A percentile compares a stretch with the other conserved stretches of the same genome.
phyloP scores from a whole-genome alignment of 2,329 filamentous ascomycete genomes.

The Ramularia endophylla region DNA sequence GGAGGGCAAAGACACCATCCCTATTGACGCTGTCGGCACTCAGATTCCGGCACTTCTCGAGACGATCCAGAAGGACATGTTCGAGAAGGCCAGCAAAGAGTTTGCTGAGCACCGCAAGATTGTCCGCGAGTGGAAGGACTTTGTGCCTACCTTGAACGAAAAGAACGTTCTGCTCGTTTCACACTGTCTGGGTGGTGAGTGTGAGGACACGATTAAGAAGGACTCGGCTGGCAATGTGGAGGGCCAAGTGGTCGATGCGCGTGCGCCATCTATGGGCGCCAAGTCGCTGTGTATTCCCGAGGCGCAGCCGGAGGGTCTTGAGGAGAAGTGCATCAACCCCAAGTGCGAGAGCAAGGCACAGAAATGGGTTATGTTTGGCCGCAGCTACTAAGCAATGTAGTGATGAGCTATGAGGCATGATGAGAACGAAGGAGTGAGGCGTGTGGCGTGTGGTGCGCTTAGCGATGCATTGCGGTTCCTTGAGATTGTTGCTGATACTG shows the following conservation, averaged over 20 bases:
- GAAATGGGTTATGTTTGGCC: conserved; percentile 88
- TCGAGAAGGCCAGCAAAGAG: conserved; percentile 65
- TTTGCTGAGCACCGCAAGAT: conserved; percentile 77
- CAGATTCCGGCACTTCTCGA: conserved; percentile 78
- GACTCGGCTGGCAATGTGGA: conserved; percentile 72
- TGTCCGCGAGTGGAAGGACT: conserved; percentile 81
- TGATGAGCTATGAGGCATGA: background rate
- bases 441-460: too few relatives aligned
- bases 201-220: conserved; percentile 94
- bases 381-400: conserved; percentile 35
- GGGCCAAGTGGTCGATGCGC: conserved; percentile 60
- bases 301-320: conserved; percentile 70
- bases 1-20: conserved; percentile 70
- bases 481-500: too few relatives aligned
- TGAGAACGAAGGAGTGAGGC: too few relatives aligned
- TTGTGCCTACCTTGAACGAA: conserved; percentile 79
- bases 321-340: conserved; percentile 81
- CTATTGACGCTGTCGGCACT: conserved; percentile 65
- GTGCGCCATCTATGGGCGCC: conserved; percentile 68
- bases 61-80: conserved; percentile 81
- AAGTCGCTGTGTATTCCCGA: conserved; percentile 76
- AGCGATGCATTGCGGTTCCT: too few relatives aligned
- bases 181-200: conserved; percentile 75
- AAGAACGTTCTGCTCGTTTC: conserved; percentile 94
- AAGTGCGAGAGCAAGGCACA: conserved; percentile 71